A percentile compares a stretch with the other conserved stretches of the same genome.
Conservation (phyloP, 257 asterid genomes). For the Capsicum chinense region DNA sequence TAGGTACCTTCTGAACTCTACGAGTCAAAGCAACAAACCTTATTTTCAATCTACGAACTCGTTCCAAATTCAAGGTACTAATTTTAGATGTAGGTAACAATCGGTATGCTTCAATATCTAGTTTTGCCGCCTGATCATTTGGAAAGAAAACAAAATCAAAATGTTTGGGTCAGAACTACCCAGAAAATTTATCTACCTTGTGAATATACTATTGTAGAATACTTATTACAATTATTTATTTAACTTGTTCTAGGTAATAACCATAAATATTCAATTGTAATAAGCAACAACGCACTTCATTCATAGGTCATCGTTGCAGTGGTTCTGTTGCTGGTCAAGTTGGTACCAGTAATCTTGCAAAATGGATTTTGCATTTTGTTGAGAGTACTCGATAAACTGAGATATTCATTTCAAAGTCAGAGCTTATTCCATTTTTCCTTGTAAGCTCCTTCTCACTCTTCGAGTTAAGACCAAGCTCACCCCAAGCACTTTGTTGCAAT, state of each 20-base stretch:
- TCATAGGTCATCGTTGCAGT: neutral
- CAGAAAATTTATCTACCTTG: neutral
- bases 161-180: neutral
- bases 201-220: neutral
- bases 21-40: conserved; percentile 98
- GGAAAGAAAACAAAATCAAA: conserved; percentile 16
- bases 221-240: neutral
- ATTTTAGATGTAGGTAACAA: conserved; percentile 91
- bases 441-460: conserved; percentile 9
- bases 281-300: neutral
- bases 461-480: neutral
- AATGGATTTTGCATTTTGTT: conserved; percentile 13
- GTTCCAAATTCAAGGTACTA: conserved; percentile 91
- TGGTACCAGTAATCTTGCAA: neutral
- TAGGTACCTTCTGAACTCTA: conserved; percentile 90
- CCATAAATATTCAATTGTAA: neutral
- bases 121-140: conserved; percentile 81
- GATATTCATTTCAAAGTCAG: neutral
- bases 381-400: neutral
- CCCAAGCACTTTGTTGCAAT: neutral
- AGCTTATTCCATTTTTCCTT: neutral
- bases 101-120: conserved; percentile 98
- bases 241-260: conserved; percentile 13
- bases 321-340: neutral
- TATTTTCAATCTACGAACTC: conserved; percentile 94